Percentiles rank a stretch among this genome's conserved stretches.
phyloP scores from a whole-genome alignment of 768 basidiomycete genomes.

The Lactarius akahatsu region DNA sequence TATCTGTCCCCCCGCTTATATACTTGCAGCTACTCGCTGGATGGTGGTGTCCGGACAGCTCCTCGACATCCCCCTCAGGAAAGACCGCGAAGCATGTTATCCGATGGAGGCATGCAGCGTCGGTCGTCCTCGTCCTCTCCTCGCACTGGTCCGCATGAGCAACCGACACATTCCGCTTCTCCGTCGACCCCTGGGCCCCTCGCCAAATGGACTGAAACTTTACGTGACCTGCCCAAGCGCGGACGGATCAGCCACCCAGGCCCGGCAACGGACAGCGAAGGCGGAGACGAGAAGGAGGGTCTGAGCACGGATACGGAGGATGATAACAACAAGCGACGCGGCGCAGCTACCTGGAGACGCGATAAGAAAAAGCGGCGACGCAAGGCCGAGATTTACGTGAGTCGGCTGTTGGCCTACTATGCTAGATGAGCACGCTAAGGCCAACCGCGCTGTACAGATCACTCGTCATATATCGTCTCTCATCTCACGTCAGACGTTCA shows the following conservation, averaged over 20 bases:
- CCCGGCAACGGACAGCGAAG: slow-evolving; percentile 34
- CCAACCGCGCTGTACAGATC: slow-evolving; percentile 46
- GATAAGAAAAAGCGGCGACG: slow-evolving; percentile 44
- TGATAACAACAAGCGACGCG: slow-evolving; percentile 28
- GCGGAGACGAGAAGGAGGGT: slow-evolving; percentile 33
- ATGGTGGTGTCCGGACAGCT: slow-evolving; percentile 28
- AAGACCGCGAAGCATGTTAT: slow-evolving; percentile 29
- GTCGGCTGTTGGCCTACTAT: slow-evolving; percentile 32
- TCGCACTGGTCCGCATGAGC: neutral
- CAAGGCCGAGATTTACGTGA: slow-evolving; percentile 74
- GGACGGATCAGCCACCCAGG: slow-evolving; percentile 33
- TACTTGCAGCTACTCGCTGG: slow-evolving; percentile 34
- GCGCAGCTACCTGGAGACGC: slow-evolving; percentile 37
- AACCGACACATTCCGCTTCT: neutral
- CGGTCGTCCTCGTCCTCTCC: slow-evolving; percentile 2
- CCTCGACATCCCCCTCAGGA: neutral
- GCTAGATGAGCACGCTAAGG: neutral
- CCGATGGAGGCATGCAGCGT: slow-evolving; percentile 9
- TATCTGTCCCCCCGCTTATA: neutral
- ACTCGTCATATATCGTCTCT: slow-evolving; percentile 83
- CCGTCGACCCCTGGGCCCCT: neutral
- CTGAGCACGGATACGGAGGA: slow-evolving; percentile 27
- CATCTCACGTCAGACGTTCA: slow-evolving; percentile 78
- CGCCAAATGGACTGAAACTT: slow-evolving; percentile 38
- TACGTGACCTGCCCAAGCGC: slow-evolving; percentile 43